Base-by-base conservation (phyloP, 2,329 filamentous ascomycete species). In the Pleochaeta shiraiana region DNA sequence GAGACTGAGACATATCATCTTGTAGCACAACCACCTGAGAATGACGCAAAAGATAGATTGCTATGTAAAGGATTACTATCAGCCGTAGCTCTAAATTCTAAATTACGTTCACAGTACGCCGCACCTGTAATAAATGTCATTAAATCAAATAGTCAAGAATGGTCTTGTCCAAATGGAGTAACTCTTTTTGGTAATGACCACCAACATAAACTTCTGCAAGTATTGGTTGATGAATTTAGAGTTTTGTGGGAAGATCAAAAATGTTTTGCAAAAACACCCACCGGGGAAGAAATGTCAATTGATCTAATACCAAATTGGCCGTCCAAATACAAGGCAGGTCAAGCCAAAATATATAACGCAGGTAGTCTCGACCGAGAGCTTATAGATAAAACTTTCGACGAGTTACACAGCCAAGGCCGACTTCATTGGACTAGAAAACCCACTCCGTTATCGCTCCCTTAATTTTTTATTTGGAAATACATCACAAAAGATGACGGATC, bases 391-490 rank as follows among this genome's bases (percentile, higher is more conserved):
- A 59, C 28, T 19, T 59, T 59, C 21, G 28, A 59, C 34, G 31
- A 33, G 34, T 30, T 59, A 1, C 12, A 34, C 14, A 33, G n/a
- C 19, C 16, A 59, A 59, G 55, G 55, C 6, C 55, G 28, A 21
- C 28, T 59, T 19, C 9, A 59, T n/a, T 59, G 55, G 55, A 59
- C 28, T 28, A 1, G 34, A 33, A 34, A 59, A n/a, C 16, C 28
- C 14, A 59, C 28, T 31, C 28, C 28, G 6, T 33, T 59, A 9
- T 31, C 28, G 2, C 11, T 31, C 11, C 28, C 28, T 4, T 33
- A n/a, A 21, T 59, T 59, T 33, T 26, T 59, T 14, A 34, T 59
- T 33, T 59, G 55, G 55, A 59, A 59, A 59, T 19, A 43, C n/a
- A 19, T 43, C 9, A 43, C 37, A 19, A 43, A 11, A 43, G 37